Evolutionary conservation across 1,139 yeast species (phyloP), one percentile per base, ranked within the genome.

Genomic region (Saccharomycopsis hybrid): DNA sequence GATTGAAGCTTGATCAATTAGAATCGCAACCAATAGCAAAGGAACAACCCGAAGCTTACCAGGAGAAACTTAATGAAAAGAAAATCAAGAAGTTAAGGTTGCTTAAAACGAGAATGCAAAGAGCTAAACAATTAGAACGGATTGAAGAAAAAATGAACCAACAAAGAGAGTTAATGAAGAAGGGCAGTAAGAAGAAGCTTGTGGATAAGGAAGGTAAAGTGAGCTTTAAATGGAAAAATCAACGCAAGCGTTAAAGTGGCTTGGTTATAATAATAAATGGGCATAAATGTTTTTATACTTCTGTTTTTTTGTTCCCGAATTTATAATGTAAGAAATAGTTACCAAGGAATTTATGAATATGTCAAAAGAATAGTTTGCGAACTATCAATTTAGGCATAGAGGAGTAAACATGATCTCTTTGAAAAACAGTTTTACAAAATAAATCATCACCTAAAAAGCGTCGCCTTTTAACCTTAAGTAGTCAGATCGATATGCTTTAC

Each of bases 111-210:
- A 72, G 87, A 56, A 65, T 85, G 62, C 81, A 84, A 58, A 74
- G 94, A 60, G 88, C 82, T 57, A 66, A 72, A 52, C 77, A 86
- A 63, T 72, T 92, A 57, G 71, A 72, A 45, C 76, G 76, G 53
- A 87, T 90, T 13, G 86, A 86, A 61, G 73, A 74, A 44, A 77
- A 81, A 60, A 81, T 89, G 82, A 86, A 83, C 51, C 62, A 76
- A 54, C 94, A 89, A 59, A 77, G 85, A 54, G 95, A 90, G 62
- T 75, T 89, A 54, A 87, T 90, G 96, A 87, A 87, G 65, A 84
- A 82, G 58, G 97, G 97, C 0, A 80, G 80, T 54, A 87, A 85
- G 68, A 85, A 84, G 74, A 90, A 89, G 70, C 64, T 83, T 3
- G 72, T 76, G 4, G 82, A 74, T 51, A 67, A 73, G 11, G 74